A percentile compares a stretch with the other conserved stretches of the same genome.
Evolutionary conservation across 2,329 filamentous ascomycete species (phyloP).

Genomic region (Acarospora socialis): DNA sequence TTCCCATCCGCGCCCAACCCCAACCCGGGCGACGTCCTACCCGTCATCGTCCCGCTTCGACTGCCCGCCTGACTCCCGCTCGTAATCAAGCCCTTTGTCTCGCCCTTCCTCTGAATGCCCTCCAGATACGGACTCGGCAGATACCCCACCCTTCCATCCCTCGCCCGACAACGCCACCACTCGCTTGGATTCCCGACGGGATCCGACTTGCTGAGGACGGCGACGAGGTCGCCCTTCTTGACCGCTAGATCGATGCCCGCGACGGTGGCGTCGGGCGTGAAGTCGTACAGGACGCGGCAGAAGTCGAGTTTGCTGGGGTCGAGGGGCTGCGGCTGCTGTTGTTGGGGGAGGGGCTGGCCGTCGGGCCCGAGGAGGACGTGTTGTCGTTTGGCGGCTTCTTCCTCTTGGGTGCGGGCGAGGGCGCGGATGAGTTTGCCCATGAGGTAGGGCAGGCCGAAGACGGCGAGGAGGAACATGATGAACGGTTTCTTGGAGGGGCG

Average conservation of each 20-base stretch:
- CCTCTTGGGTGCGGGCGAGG: constrained; percentile 70
- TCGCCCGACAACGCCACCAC: constrained; percentile 91
- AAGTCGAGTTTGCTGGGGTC: constrained; percentile 92
- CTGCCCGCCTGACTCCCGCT: constrained; percentile 24
- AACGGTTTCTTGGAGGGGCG: constrained; percentile 88
- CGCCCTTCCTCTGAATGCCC: constrained; percentile 43
- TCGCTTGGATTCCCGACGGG: constrained; percentile 84
- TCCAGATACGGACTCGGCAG: constrained; percentile 84
- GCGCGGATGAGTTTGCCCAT: constrained; percentile 92
- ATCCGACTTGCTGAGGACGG: constrained; percentile 82
- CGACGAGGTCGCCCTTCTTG: constrained; percentile 89
- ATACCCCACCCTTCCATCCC: constrained; percentile 83
- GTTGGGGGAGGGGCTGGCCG: constrained; percentile 26
- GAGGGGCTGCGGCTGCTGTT: constrained; percentile 39
- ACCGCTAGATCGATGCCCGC: constrained; percentile 77
- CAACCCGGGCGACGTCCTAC: constrained; percentile 2
- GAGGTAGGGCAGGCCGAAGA: constrained; percentile 88
- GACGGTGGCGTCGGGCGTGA: constrained; percentile 57
- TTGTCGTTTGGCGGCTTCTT: constrained; percentile 44
- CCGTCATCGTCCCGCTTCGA: constrained; percentile 36
- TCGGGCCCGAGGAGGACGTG: constrained; percentile 38
- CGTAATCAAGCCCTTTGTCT: constrained; percentile 29
- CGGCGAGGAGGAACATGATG: constrained; percentile 85
- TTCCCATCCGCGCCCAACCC: constrained; percentile 6
- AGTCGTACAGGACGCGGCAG: constrained; percentile 89